These are phyloP conservation scores for Hypomontagnella submonticulosa DNA, from an alignment of 495 filamentous ascomycete species.

Conservation along the genomic window DNA sequence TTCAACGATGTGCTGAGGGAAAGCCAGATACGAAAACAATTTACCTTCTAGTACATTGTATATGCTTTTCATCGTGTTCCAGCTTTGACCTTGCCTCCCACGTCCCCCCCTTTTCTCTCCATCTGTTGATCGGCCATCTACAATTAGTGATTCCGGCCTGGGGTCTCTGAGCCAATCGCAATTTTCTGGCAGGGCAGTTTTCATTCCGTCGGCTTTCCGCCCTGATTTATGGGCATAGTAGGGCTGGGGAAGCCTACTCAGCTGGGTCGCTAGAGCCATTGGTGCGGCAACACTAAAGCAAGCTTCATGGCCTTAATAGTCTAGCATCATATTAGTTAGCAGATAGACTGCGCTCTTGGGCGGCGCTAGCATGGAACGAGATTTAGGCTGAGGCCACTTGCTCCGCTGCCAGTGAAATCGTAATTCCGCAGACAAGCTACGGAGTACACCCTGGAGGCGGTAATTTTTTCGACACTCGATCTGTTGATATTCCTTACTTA, in stretches of 20 bases:
- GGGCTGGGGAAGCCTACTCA: constrained; percentile 13
- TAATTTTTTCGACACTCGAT: no score
- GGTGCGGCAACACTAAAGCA: constrained; percentile 25
- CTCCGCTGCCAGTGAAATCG: no score
- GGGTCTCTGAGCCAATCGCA: constrained; percentile 12
- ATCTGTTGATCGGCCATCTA: not conserved
- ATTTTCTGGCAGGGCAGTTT: not conserved
- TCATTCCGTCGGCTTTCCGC: not conserved
- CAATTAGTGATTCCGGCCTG: not conserved
- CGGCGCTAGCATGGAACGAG: not conserved
- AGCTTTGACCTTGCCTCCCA: not conserved
- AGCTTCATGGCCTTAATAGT: constrained; percentile 6
- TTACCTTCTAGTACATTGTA: no score
- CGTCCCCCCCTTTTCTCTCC: not conserved
- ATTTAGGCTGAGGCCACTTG: no score
- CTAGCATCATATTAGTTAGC: constrained; percentile 5
- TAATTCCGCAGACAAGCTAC: no score
- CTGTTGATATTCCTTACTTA: no score
- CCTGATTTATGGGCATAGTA: constrained; percentile 12
- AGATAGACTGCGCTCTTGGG: not conserved
- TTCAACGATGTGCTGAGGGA: no score
- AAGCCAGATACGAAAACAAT: no score
- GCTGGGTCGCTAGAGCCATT: constrained; percentile 13
- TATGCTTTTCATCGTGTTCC: not conserved
- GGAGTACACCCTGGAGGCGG: no score